Base-by-base conservation (phyloP, 2,329 filamentous ascomycete species). In the Cyphellophora attinorum region DNA sequence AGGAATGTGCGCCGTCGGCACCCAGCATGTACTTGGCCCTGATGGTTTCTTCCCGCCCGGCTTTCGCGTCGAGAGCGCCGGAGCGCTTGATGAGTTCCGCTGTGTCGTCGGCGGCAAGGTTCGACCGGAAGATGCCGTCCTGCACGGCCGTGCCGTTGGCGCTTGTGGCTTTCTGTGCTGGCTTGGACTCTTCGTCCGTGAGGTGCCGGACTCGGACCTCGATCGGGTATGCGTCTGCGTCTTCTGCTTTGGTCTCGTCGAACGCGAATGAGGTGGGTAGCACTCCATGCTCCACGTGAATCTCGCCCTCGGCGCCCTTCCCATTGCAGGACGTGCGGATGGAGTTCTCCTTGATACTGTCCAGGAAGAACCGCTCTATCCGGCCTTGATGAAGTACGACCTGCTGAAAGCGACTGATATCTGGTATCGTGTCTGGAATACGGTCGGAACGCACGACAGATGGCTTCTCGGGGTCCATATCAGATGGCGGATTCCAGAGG, bases 321-420 rank as follows among this genome's bases (percentile, higher is more conserved):
- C n/a, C n/a, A n/a, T n/a, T n/a, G n/a, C n/a, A 34, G 6, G 14
- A 19, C 5, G 32, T 34, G 5, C 17, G 6, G 16, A 34, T 27
- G 3, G 67, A 70, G 46, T 71, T 55, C 34, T 71, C 57, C 42
- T 67, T 65, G 33, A 81, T 71, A 29, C 70, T 67, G 41, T 81
- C 75, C 0, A 79, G 60, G 46, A 81, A 76, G 51, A 78, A 79
- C 1, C 68, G 62, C 50, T 85, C 80, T 40, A 84, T 74, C 2
- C 79, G 70, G 3, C 79, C 81, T 56, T 85, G 81, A 46, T 83
- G 79, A 25, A 86, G 54, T 3, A 81, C 74, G 3, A 76, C 70
- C 50, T 84, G 71, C 35, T 74, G 72, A 44, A 80, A 81, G 4
- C 70, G 67, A 14, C 68, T 77, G 32, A 80, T 61, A 1, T 73